phyloP scores from a whole-genome alignment of 2,329 filamentous ascomycete species.

The Coleophoma crateriformis region DNA sequence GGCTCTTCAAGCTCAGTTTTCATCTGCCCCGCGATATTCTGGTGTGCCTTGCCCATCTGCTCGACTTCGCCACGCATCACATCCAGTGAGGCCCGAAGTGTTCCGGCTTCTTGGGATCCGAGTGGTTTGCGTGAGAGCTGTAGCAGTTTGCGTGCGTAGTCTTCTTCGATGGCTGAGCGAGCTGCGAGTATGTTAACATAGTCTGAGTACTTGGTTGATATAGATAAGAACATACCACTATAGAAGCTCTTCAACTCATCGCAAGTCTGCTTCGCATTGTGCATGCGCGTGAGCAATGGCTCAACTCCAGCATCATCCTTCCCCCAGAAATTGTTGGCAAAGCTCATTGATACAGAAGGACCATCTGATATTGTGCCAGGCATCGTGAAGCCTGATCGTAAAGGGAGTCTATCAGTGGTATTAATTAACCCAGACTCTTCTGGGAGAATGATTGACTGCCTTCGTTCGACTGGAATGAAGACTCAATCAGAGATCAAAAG shows the following conservation, averaged over 20 bases:
- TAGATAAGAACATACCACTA: conserved; percentile 48
- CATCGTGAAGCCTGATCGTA: conserved; percentile 15
- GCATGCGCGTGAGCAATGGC: conserved; percentile 91
- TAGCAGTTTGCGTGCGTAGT: conserved; percentile 86
- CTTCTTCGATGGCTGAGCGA: conserved; percentile 90
- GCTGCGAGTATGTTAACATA: conserved; percentile 40
- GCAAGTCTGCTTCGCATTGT: conserved; percentile 86
- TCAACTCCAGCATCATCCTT: conserved; percentile 95
- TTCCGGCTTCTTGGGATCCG: conserved; percentile 81
- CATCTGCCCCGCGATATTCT: conserved; percentile 88
- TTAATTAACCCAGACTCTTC: background rate
- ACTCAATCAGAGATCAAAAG: too few species aligned
- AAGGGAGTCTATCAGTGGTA: conserved; percentile 1
- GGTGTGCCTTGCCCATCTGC: conserved; percentile 88
- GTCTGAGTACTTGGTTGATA: background rate
- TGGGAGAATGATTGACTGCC: too few species aligned
- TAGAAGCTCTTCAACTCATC: conserved; percentile 95
- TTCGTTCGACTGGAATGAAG: too few species aligned
- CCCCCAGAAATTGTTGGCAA: conserved; percentile 99
- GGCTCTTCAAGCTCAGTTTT: conserved; percentile 94
- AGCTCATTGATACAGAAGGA: conserved; percentile 31
- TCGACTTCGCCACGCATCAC: conserved; percentile 85
- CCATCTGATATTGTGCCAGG: conserved; percentile 26
- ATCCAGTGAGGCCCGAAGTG: conserved; percentile 78
- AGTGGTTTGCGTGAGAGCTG: conserved; percentile 82